Evolutionary conservation across 176 grass and related monocot species (phyloP), one percentile per base, ranked within the genome.

Genomic region (Juncus effusus): DNA sequence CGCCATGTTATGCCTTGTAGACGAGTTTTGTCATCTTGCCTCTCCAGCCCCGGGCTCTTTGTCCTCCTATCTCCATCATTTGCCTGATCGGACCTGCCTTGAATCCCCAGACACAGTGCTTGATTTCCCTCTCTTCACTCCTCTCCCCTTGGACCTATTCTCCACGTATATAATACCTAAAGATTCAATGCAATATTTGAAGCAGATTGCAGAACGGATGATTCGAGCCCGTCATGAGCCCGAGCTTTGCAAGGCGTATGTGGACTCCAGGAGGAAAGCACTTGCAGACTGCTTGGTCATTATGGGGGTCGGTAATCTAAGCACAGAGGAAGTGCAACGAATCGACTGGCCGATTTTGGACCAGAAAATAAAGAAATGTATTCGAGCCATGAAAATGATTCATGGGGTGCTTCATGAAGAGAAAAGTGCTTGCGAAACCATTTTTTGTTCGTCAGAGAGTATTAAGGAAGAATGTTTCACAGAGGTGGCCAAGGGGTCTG

Each of bases 311-410:
- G 84, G 79, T 8, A 84, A 78, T 56, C 80, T 84, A 64, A 84
- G 81, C 75, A 68, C 79, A 4, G 81, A 92, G 78, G 88, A 92
- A 52, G 88, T 92, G 35, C 80, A 87, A 67, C 73, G 69, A 4
- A 78, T 84, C 7, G 84, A 92, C 4, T 87, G 88, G 88, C 62
- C 16, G 7, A 28, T 74, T 52, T 81, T 92, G 0, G 84, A 92
- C 7, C 70, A 60, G 44, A 92, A 82, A 81, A 88, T 92, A 84
- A 92, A 79, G 74, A 87, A 73, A 63, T 92, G 88, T 80, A 88
- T 84, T 67, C 81, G 87, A 40, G 88, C 81, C 4, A 64, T 92
- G 70, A 92, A 81, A 67, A 61, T 84, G 12, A 67, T 87, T 51
- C 62, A 62, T 45, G 74, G 80, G 2, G 70, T 92, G 11, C 78